These are phyloP conservation scores for Fusarium piperis DNA, from an alignment of 2,329 filamentous ascomycete genomes.

Conservation along the genomic window DNA sequence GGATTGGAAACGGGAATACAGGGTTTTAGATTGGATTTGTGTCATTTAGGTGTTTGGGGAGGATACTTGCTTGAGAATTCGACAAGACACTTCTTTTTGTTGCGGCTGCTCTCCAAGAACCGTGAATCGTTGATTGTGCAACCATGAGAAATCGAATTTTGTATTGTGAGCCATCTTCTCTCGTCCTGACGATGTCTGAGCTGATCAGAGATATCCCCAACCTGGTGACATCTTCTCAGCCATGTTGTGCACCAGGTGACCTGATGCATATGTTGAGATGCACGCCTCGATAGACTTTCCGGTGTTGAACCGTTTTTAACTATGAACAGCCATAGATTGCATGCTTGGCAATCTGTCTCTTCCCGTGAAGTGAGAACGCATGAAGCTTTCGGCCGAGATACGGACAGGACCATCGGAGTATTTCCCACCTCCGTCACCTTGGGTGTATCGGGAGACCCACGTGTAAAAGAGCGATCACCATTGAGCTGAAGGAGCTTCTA, in stretches of 20 bases:
- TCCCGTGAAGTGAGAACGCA: not conserved
- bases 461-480: not conserved
- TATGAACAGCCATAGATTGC: rapidly evolving
- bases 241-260: not conserved
- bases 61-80: not conserved
- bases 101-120: not conserved
- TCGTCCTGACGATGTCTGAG: not conserved
- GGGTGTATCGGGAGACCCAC: not conserved
- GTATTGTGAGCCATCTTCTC: not conserved
- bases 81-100: not conserved
- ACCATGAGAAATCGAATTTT: not conserved
- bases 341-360: not conserved
- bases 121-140: not conserved
- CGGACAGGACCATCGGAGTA: not conserved
- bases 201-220: not conserved
- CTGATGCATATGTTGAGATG: not conserved
- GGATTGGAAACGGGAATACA: not conserved
- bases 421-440: not conserved
- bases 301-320: not conserved
- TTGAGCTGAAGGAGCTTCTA: not conserved
- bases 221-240: not conserved
- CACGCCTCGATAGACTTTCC: not conserved
- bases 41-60: not conserved
- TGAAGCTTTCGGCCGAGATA: not conserved
- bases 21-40: not conserved